Conservation (phyloP, 2,329 filamentous ascomycete species). For the Amphichorda felina region DNA sequence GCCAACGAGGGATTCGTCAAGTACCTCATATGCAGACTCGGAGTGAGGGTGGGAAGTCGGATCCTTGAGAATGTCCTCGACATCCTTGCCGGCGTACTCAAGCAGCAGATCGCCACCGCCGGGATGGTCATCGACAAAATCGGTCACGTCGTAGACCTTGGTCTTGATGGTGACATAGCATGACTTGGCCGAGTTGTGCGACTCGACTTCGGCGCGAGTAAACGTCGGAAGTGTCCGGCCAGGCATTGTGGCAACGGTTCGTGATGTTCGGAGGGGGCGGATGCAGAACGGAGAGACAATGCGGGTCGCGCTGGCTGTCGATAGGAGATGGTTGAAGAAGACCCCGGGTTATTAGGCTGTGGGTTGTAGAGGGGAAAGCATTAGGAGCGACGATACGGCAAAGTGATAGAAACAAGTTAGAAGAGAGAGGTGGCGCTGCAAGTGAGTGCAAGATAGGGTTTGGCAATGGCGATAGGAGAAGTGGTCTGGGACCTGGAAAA, state of each 20-base stretch:
- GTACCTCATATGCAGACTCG: slow-evolving; percentile 88
- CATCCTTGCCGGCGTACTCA: slow-evolving; percentile 81
- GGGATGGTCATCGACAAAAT: slow-evolving; percentile 82
- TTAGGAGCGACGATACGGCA: no score
- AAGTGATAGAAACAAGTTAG: no score
- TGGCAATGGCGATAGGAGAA: not conserved
- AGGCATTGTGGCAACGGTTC: slow-evolving; percentile 45
- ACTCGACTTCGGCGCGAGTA: slow-evolving; percentile 65
- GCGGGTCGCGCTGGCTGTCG: not conserved
- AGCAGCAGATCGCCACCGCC: slow-evolving; percentile 81
- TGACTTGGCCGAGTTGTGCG: slow-evolving; percentile 67
- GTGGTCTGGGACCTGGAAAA: not conserved
- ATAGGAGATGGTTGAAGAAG: no score
- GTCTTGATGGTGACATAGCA: slow-evolving; percentile 87
- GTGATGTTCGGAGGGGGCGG: slow-evolving; percentile 1
- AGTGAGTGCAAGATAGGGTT: no score
- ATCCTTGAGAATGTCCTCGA: slow-evolving; percentile 73
- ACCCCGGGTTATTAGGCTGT: no score
- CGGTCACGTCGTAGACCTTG: slow-evolving; percentile 91
- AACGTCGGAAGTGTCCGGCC: slow-evolving; percentile 74
- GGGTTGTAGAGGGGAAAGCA: no score
- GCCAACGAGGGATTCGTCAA: slow-evolving; percentile 77
- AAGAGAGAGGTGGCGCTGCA: no score
- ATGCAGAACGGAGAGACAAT: not conserved
- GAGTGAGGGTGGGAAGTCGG: slow-evolving; percentile 73